Evolutionary conservation across 2,329 filamentous ascomycete species (phyloP), one percentile per base, ranked within the genome.

Genomic region (Penicillium sp.): DNA sequence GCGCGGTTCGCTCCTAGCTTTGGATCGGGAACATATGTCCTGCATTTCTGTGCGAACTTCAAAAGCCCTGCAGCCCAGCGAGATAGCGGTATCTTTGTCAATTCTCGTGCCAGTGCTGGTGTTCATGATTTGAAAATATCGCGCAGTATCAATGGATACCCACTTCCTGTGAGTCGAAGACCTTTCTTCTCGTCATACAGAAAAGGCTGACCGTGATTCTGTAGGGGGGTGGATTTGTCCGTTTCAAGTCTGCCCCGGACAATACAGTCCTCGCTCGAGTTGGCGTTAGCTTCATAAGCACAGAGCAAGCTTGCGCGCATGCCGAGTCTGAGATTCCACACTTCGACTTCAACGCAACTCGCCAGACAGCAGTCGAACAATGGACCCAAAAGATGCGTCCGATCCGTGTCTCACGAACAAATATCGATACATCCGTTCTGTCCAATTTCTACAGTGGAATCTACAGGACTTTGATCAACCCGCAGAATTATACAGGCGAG

Each of bases 401-500:
- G 4, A 73, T 76, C 40, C 67, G 71, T 12, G 73, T 75, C 12
- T 75, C 73, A 12, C 69, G 67, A 7, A 65, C 64, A 6, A 68
- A 66, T 2, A 64, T 75, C 17, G 63, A 73, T 35, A 51, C 64
- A 2, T 70, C 71, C 7, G 60, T 72, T 19, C 63, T 75, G 43
- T 84, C 74, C 19, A 84, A 84, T 40, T 89, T 90, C 63, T 90
- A 87, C 77, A 88, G 85, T 55, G 87, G 87, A 2, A 81, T 88
- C 19, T 90, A 90, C 67, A 78, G 87, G 19, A 84, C 84, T 2
- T 86, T 89, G 84, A 82, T 90, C 56, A 87, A 84, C 51, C 87
- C 87, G 1, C 87, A 90, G 64, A 87, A 90, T 63, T 89, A 89
- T 61, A 90, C 88, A 0, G 86, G 86, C 1, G 88, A 90, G 70